Evolutionary conservation across 2,329 filamentous ascomycete genomes (phyloP).

Genomic region (Beauveria australis): DNA sequence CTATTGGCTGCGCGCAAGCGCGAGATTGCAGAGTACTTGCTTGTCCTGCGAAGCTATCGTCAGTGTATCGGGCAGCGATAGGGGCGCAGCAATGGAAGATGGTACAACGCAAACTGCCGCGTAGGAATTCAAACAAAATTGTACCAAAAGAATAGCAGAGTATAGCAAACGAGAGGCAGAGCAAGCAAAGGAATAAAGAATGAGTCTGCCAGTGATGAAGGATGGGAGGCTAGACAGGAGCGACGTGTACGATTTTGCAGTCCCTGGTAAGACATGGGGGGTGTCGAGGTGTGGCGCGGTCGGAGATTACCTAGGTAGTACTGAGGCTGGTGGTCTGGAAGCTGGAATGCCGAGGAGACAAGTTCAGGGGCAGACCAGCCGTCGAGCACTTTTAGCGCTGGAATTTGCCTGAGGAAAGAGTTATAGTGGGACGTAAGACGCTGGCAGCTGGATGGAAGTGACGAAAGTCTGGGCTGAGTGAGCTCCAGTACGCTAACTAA

Average conservation of each 20-base stretch:
- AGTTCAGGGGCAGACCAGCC: background rate
- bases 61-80: background rate
- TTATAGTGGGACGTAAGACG: background rate
- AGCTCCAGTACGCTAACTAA: background rate
- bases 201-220: background rate
- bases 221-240: background rate
- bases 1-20: background rate
- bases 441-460: background rate
- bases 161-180: background rate
- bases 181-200: background rate
- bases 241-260: background rate
- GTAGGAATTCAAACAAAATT: background rate
- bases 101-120: background rate
- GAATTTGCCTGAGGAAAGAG: background rate
- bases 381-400: background rate
- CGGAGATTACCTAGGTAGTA: background rate
- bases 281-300: slow-evolving; percentile 1
- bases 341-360: background rate
- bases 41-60: background rate
- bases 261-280: slow-evolving; percentile 2
- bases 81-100: background rate
- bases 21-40: background rate
- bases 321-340: background rate
- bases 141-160: background rate
- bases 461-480: background rate